Evolutionary conservation across 1,139 yeast genomes (phyloP), one percentile per base, ranked within the genome.

Genomic region (Blastobotrys arbuscula): DNA sequence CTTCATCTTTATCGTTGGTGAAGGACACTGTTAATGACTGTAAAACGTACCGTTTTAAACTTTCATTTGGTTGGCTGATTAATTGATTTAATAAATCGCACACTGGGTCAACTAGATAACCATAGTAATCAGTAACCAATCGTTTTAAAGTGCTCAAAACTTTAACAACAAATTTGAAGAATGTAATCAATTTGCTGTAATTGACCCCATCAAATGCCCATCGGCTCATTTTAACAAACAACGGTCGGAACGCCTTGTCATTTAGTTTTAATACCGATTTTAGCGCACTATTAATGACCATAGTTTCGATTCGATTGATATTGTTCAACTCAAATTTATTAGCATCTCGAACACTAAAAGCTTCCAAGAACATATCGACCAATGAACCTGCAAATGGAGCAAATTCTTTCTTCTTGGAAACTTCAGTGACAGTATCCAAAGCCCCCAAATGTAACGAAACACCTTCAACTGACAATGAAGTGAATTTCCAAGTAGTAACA

Each of bases 121-220:
- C 86, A 67, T 77, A 90, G 67, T 92, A 92, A 33, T 86, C 76
- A 0, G 98, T 92, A 53, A 94, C 81, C 58, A 92, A 87, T 43
- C 95, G 81, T 74, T 82, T 86, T 66, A 92, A 74, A 61, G 78
- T 82, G 58, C 86, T 92, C 65, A 90, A 92, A 58, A 92, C 71
- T 63, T 82, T 86, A 69, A 82, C 84, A 73, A 85, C 84, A 67
- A 92, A 89, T 66, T 84, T 84, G 77, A 85, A 88, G 70, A 90
- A 88, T 5, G 95, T 82, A 44, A 78, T 51, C 52, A 53, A 34
- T 49, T 51, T 42, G 51, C 40, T 7, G 48, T 55, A 39, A 42
- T 86, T 88, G 64, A 84, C 92, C 48, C 89, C 95, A 54, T 79
- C 82, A 57, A 86, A 77, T 2, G 97, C 95, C 98, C 98, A 92